phyloP scores from a whole-genome alignment of 768 basidiomycete species.

The Lactarius vividus region DNA sequence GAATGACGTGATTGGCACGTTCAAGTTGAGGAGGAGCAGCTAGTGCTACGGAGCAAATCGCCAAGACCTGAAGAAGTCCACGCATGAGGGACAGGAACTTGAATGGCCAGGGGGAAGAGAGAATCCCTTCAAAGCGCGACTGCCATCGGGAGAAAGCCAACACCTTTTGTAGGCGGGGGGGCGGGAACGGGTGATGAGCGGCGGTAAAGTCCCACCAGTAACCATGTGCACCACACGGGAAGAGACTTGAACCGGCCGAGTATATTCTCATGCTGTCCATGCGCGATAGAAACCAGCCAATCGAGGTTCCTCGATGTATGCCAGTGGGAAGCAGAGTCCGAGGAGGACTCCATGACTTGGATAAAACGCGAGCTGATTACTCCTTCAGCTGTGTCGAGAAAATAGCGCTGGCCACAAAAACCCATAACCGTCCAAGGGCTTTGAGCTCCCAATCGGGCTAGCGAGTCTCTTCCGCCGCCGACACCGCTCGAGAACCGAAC shows the following conservation, averaged over 20 bases:
- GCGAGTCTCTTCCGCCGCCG: neutral
- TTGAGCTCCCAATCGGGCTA: neutral
- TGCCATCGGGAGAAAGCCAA: neutral
- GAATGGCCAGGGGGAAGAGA: neutral
- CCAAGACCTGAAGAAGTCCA: slow-evolving; percentile 12
- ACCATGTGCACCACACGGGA: neutral
- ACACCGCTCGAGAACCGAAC: neutral
- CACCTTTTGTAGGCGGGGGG: neutral
- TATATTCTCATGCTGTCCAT: neutral
- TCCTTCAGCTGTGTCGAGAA: neutral
- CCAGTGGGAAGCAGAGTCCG: neutral
- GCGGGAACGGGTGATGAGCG: neutral
- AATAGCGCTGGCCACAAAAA: neutral
- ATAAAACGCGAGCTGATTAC: neutral
- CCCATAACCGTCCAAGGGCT: neutral
- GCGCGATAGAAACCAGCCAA: neutral
- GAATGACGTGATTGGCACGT: slow-evolving; percentile 33
- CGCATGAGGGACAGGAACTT: slow-evolving; percentile 19
- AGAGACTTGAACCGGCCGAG: neutral
- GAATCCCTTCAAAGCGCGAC: neutral
- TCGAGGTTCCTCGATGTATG: neutral
- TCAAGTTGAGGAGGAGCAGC: slow-evolving; percentile 18
- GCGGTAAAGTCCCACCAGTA: neutral
- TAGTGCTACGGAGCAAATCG: slow-evolving; percentile 26
- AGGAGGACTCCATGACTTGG: neutral